A percentile compares a stretch with the other conserved stretches of the same genome.
Conservation (phyloP, 2,329 filamentous ascomycete genomes). For the Orbilia brochopaga region DNA sequence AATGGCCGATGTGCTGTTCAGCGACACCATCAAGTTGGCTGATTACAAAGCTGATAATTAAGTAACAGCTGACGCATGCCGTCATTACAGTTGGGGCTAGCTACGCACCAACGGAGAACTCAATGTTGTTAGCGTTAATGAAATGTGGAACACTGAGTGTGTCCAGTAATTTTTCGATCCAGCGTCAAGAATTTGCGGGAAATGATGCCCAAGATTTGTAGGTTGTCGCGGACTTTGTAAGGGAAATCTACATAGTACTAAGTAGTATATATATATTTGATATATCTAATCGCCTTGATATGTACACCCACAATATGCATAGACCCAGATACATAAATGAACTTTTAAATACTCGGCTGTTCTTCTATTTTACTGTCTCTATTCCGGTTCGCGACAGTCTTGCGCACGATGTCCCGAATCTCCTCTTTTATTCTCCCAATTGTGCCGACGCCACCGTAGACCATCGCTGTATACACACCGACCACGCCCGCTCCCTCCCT, state of each 20-base stretch:
- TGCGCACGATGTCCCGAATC: slow-evolving; percentile 60
- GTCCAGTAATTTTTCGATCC: too few relatives aligned
- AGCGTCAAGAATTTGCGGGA: too few relatives aligned
- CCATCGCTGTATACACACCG: slow-evolving; percentile 83
- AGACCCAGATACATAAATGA: slow-evolving; percentile 12
- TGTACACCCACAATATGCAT: slow-evolving; percentile 5
- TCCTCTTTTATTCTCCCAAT: slow-evolving; percentile 70
- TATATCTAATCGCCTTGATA: background rate
- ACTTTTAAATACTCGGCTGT: background rate
- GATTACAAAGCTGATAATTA: slow-evolving; percentile 21
- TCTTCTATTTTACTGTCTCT: slow-evolving; percentile 25
- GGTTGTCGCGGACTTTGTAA: too few relatives aligned
- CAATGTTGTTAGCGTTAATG: too few relatives aligned
- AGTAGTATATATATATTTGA: too few relatives aligned
- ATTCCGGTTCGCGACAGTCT: slow-evolving; percentile 17
- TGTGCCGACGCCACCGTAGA: slow-evolving; percentile 70
- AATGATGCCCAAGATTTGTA: too few relatives aligned
- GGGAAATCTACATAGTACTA: too few relatives aligned
- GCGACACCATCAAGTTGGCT: slow-evolving; percentile 36
- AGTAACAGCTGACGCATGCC: background rate
- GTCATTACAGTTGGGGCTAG: background rate
- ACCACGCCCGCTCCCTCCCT: slow-evolving; percentile 89
- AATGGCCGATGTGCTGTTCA: slow-evolving; percentile 34
- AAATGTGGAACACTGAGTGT: too few relatives aligned
- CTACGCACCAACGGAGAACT: too few relatives aligned